Evolutionary conservation across 257 asterid genomes (phyloP), one percentile per base, ranked within the genome.

Genomic region (Solanum habrochaites): DNA sequence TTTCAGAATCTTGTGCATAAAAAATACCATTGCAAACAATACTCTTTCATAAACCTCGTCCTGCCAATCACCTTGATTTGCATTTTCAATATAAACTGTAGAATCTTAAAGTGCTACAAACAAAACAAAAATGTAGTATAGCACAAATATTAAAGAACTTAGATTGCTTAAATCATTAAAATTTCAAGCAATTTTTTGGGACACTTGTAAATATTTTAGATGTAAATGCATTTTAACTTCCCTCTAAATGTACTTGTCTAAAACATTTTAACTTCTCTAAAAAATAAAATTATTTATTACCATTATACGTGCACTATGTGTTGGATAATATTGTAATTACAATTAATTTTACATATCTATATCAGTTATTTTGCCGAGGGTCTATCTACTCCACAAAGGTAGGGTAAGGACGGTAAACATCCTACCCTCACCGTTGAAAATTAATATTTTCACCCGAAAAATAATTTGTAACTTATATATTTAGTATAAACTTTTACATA

Each of bases 11-110:
- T 23, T 27, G 14, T 18, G 20, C n/a, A 23, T 72, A 52, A 11
- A 71, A 72, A 86, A 35, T 25, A 62, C 35, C 58, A 43, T 42
- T 42, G 37, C 60, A 75, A 11, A 83, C 60, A 83, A 84, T 85
- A 70, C 49, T 98, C 92, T 97, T 86, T 97, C 98, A 91, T 91
- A 94, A 81, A 91, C 86, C 89, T 94, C 99, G 86, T 97, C 99
- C 89, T 94, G 98, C 99, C 98, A 97, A 82, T 95, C 98, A 86
- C 93, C 96, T 62, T 90, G 92, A 90, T 80, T 92, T 49, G 91
- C 90, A 88, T 91, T 92, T 86, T 96, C 98, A n/a, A 93, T 91
- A 86, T 94, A 95, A 49, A 98, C 90, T 8, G 95, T 90, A 77
- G 94, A 91, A 94, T 95, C 98, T 91, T 89, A 87, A 97, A 31